Evolutionary conservation across 164 flowering plant species (phyloP), one percentile per base, ranked within the genome.

Genomic region (Aristolochia fimbriata): DNA sequence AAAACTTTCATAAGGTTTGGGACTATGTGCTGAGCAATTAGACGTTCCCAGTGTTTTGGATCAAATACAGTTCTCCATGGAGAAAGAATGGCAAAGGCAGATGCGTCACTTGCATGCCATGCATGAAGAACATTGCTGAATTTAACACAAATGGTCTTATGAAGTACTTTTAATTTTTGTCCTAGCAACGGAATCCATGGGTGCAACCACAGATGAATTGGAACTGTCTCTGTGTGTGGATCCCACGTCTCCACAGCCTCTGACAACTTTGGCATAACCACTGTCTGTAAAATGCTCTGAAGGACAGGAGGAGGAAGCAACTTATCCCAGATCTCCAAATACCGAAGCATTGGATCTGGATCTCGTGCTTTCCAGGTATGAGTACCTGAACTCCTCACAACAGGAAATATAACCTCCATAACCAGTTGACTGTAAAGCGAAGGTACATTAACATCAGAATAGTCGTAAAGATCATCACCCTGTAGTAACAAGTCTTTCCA

Each of bases 1-100:
- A 93, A 56, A 7, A 75, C 88, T 55, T 54, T 65, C 64, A 73
- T 76, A 68, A 87, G 72, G 63, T 87, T 89, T 16, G 97, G 97
- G 59, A 93, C 72, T 22, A 90, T 90, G 68, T 66, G 81, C 3
- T 82, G 76, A 50, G 76, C 85, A 75, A 93, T 80, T 10, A 93
- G 80, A 4, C 77, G 76, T 61, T 93, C 98, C 97, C 98, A 93
- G 65, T 88, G 90, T 20, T 71, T 70, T 3, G 87, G 61, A 78
- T 88, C 98, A 72, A 93, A 93, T 15, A 93, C 97, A 9, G 88
- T 63, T 72, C 78, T 86, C 98, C 97, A 93, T 19, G 97, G 98
- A 5, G 94, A 83, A 41, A 93, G 61, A 46, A 90, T 79, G n/a
- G 85, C 62, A 57, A 70, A 83, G 0, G 96, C 98, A 65, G 97